These are phyloP conservation scores for Barnettozyma sp. DNA, from an alignment of 805 yeast species.

Conservation along the genomic window DNA sequence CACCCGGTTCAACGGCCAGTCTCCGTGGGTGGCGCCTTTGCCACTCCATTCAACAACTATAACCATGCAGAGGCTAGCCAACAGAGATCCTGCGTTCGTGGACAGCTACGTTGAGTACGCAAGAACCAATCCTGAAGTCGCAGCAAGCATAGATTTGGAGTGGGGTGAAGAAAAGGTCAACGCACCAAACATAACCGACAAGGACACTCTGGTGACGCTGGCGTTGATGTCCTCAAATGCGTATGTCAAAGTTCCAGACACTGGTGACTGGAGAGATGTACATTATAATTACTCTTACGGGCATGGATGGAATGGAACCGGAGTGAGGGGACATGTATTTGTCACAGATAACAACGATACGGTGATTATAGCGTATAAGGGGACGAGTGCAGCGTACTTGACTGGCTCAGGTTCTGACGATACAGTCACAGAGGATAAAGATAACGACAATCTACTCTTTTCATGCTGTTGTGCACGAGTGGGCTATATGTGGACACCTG, in stretches of 20 bases:
- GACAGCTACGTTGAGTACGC: conserved; percentile 62
- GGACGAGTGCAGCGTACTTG: conserved; percentile 80
- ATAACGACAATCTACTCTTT: conserved; percentile 82
- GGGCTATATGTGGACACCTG: conserved; percentile 87
- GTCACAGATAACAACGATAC: conserved; percentile 48
- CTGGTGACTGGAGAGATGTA: conserved; percentile 85
- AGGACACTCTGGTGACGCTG: conserved; percentile 61
- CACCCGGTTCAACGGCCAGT: conserved; percentile 23
- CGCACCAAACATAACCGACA: conserved; percentile 73
- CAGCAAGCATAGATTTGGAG: conserved; percentile 41
- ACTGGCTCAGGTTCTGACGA: conserved; percentile 79
- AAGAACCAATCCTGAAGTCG: conserved; percentile 26
- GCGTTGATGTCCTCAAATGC: conserved; percentile 91
- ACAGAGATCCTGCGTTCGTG: conserved; percentile 52
- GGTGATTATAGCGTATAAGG: conserved; percentile 79
- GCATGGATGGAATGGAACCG: conserved; percentile 84
- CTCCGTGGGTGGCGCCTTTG: conserved; percentile 35
- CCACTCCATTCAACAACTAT: conserved; percentile 24
- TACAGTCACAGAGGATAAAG: conserved; percentile 73
- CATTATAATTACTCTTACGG: conserved; percentile 51
- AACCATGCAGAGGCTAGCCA: conserved; percentile 32
- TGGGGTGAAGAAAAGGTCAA: conserved; percentile 54
- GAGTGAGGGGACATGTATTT: conserved; percentile 88
- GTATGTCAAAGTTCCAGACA: conserved; percentile 67
- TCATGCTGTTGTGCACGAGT: conserved; percentile 96